Percentiles rank a stretch among this genome's conserved stretches.
These are phyloP conservation scores for Paramecium primaurelia DNA, from an alignment of 73 alveolate species.

Conservation along the genomic window DNA sequence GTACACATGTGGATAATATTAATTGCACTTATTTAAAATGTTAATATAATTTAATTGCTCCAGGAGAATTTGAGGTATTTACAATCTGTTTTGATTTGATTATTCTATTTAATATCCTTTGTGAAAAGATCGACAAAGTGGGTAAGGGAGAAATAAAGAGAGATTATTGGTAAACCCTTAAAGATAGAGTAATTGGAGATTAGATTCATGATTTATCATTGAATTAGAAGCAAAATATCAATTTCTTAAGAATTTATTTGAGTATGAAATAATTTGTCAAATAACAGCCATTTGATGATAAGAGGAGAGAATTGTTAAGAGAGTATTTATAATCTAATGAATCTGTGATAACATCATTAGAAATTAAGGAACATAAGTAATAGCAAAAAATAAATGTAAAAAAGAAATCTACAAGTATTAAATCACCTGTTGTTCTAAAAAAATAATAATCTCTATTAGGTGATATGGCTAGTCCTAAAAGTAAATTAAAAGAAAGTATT, in stretches of 20 bases:
- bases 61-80: conserved; percentile 8
- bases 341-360: neutral
- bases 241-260: neutral
- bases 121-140: neutral
- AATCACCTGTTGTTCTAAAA: neutral
- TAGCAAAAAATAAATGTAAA: neutral
- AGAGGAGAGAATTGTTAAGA: neutral
- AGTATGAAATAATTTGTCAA: neutral
- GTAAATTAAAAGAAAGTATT: neutral
- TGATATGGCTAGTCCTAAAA: neutral
- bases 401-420: neutral
- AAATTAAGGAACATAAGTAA: neutral
- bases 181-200: neutral
- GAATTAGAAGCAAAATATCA: neutral
- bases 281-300: neutral
- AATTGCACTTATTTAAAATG: conserved; percentile 38
- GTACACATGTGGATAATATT: neutral
- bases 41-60: neutral
- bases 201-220: neutral
- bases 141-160: neutral
- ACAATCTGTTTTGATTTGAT: conserved; percentile 21
- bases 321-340: neutral
- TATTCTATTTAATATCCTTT: neutral
- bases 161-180: neutral
- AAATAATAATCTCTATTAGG: neutral